Evolutionary conservation across 768 basidiomycete species (phyloP).

Genomic region (Antrodiella citrinella): DNA sequence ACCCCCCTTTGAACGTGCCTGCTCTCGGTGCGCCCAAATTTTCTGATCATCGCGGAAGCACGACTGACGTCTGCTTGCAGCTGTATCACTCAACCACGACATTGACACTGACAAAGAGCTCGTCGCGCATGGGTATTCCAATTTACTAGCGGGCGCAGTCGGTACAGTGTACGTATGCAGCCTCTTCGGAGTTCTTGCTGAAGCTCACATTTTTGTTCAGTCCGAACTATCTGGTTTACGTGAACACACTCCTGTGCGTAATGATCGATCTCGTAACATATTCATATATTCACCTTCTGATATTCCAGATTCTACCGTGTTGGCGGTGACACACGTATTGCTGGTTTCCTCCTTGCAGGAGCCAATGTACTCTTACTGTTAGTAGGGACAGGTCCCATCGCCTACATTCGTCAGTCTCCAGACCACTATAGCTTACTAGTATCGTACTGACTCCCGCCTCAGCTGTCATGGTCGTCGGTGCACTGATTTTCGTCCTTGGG

Average conservation of each 20-base stretch:
- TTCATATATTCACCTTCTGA: constrained; percentile 4
- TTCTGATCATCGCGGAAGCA: neutral
- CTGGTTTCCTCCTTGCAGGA: constrained; percentile 78
- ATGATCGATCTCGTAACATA: constrained; percentile 11
- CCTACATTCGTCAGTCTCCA: constrained; percentile 71
- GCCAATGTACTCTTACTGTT: constrained; percentile 67
- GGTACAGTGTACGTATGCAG: constrained; percentile 68
- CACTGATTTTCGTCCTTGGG: constrained; percentile 90
- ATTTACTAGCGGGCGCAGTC: constrained; percentile 69
- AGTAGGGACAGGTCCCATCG: constrained; percentile 83
- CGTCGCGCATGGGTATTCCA: constrained; percentile 87
- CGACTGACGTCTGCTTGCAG: constrained; percentile 25
- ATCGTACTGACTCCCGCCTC: neutral
- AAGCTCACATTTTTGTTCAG: constrained; percentile 29
- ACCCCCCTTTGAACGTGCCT: constrained; percentile 85
- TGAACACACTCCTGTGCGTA: constrained; percentile 70
- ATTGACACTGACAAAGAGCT: constrained; percentile 91
- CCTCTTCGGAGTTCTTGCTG: neutral
- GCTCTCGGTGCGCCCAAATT: constrained; percentile 52
- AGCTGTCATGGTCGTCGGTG: constrained; percentile 89
- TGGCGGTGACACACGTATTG: constrained; percentile 76
- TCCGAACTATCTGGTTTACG: constrained; percentile 83
- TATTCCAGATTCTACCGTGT: constrained; percentile 77
- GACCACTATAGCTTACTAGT: neutral
- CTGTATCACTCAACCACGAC: constrained; percentile 83